Evolutionary conservation across 2,329 filamentous ascomycete species (phyloP).

Genomic region (Penicillium decumbens): DNA sequence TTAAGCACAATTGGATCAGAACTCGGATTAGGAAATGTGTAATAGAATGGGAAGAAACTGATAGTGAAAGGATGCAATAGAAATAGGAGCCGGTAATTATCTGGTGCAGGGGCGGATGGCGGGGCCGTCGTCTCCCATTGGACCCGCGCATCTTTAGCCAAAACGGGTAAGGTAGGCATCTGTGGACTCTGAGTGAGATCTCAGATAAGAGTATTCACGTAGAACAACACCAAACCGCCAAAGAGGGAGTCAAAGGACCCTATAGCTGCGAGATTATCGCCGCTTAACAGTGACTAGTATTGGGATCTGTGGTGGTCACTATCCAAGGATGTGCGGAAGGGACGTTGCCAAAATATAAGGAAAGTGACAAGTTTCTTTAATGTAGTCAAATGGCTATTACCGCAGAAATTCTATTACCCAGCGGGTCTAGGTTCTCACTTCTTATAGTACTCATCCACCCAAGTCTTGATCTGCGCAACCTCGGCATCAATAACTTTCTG

Average conservation of each 20-base stretch:
- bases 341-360: neutral
- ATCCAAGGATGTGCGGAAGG: neutral
- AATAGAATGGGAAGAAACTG: neutral
- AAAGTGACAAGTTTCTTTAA: neutral
- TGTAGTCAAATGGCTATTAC: neutral
- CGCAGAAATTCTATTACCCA: neutral
- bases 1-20: too few relatives aligned
- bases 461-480: conserved; percentile 50
- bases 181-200: too few relatives aligned
- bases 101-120: neutral
- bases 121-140: neutral
- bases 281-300: neutral
- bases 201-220: neutral
- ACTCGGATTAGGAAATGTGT: neutral
- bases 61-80: neutral
- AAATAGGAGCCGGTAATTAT: neutral
- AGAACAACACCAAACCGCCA: too few relatives aligned
- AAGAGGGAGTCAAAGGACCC: too few relatives aligned
- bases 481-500: conserved; percentile 49
- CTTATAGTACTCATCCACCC: conserved; percentile 48
- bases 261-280: too few relatives aligned
- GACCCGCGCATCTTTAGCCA: conserved; percentile 3
- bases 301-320: neutral
- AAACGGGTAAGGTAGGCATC: neutral
- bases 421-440: neutral